A percentile compares a stretch with the other conserved stretches of the same genome.
Conservation (phyloP, 2,329 filamentous ascomycete species). For the Madurella fahalii region DNA sequence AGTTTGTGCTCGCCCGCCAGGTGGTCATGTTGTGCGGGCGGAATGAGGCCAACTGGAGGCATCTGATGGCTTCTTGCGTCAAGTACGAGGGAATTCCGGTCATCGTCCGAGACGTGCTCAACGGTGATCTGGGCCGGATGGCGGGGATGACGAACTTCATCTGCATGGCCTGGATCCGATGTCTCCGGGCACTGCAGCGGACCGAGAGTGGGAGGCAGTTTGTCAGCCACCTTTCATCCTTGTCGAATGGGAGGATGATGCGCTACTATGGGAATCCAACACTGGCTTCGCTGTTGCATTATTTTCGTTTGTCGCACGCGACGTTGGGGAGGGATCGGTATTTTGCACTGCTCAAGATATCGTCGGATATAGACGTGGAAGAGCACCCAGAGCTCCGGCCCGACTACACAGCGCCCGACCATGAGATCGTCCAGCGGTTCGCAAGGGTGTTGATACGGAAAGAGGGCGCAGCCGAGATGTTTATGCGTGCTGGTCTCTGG, state of each 20-base stretch:
- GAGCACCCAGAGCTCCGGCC: background rate
- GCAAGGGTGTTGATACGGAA: too few species aligned
- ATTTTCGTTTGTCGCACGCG: background rate
- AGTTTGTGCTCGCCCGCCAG: slow-evolving; percentile 13
- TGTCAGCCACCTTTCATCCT: too few species aligned
- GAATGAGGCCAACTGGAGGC: background rate
- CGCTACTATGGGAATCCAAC: background rate
- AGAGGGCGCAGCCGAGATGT: too few species aligned
- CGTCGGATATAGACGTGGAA: background rate
- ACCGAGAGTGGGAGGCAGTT: too few species aligned
- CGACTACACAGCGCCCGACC: background rate
- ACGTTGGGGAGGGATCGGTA: background rate
- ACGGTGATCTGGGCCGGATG: background rate
- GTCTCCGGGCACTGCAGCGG: too few species aligned
- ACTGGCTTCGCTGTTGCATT: background rate
- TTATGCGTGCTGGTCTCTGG: too few species aligned
- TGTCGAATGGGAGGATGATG: background rate
- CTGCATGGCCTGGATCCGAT: too few species aligned
- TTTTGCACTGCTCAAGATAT: background rate
- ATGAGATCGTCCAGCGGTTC: too few species aligned
- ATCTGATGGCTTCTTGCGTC: background rate
- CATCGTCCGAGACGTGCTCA: background rate
- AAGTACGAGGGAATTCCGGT: background rate
- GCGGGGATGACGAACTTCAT: too few species aligned
- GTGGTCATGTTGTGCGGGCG: slow-evolving; percentile 9